Conservation (phyloP, 345 rosid species). For the Anacardium occidentale region DNA sequence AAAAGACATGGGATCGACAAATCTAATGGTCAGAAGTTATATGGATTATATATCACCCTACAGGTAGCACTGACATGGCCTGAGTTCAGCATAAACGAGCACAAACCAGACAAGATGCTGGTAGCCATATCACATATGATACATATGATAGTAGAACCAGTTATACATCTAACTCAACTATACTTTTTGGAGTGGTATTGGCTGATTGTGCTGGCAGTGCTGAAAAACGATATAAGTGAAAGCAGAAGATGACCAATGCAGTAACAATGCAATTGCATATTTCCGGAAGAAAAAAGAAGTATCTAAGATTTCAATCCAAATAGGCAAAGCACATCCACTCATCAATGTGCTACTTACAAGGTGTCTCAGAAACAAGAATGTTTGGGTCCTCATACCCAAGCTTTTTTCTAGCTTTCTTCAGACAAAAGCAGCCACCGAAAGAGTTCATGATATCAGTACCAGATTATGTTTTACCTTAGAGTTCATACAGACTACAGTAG, state of each 20-base stretch:
- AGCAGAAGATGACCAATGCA: neutral
- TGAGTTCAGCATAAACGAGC: neutral
- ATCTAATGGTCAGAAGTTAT: neutral
- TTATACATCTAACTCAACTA: neutral
- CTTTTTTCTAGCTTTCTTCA: conserved; percentile 33
- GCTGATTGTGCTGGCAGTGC: neutral
- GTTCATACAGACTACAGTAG: neutral
- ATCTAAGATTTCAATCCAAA: conserved; percentile 1
- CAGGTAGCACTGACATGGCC: neutral
- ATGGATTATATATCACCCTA: neutral
- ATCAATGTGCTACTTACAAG: conserved; percentile 53
- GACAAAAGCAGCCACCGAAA: conserved; percentile 46
- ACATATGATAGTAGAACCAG: neutral
- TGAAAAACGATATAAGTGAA: neutral
- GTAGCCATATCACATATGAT: neutral
- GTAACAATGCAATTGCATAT: neutral
- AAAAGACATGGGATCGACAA: neutral
- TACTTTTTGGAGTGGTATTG: neutral
- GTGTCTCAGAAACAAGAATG: conserved; percentile 75
- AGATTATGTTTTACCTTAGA: neutral
- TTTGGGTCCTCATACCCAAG: conserved; percentile 47
- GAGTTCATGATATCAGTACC: conserved; percentile 39
- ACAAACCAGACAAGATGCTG: neutral
- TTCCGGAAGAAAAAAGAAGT: neutral
- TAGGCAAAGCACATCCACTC: neutral